Percentiles rank a stretch among this genome's conserved stretches.
These are phyloP conservation scores for Diplodia seriata DNA, from an alignment of 2,329 filamentous ascomycete genomes.

Conservation along the genomic window DNA sequence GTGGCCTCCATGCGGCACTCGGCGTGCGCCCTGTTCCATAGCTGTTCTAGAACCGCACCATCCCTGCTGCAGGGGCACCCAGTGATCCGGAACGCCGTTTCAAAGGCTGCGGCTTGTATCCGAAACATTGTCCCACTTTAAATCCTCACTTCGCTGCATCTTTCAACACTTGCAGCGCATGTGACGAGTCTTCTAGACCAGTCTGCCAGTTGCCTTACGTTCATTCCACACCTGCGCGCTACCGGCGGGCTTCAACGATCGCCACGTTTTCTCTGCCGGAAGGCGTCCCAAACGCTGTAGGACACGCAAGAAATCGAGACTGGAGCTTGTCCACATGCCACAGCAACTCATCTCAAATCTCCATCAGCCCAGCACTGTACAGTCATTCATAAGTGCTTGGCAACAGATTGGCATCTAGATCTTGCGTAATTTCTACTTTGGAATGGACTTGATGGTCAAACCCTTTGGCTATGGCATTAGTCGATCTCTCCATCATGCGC, in stretches of 20 bases:
- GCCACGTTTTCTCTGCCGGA: neutral
- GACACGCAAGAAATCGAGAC: neutral
- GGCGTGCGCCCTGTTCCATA: conserved; percentile 4
- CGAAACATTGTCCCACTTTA: conserved; percentile 30
- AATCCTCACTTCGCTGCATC: conserved; percentile 13
- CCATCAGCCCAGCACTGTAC: neutral
- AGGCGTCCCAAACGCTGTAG: neutral
- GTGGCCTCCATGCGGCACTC: conserved; percentile 15
- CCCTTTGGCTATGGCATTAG: too few species aligned
- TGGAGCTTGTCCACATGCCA: neutral
- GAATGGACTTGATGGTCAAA: too few species aligned
- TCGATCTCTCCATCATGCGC: neutral
- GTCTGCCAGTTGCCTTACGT: neutral
- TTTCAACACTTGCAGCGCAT: neutral
- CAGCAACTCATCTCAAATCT: neutral
- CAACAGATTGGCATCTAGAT: too few species aligned
- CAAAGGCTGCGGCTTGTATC: conserved; percentile 16
- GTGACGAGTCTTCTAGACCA: neutral
- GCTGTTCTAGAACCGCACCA: conserved; percentile 23
- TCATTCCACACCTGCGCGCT: neutral
- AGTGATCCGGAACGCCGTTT: conserved; percentile 23
- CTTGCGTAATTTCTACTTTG: too few species aligned
- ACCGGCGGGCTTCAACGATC: neutral
- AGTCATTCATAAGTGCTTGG: neutral
- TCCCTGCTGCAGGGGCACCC: conserved; percentile 17